These are phyloP conservation scores for Saccharum officinarum DNA, from an alignment of 176 grass and related monocot genomes.

Conservation along the genomic window DNA sequence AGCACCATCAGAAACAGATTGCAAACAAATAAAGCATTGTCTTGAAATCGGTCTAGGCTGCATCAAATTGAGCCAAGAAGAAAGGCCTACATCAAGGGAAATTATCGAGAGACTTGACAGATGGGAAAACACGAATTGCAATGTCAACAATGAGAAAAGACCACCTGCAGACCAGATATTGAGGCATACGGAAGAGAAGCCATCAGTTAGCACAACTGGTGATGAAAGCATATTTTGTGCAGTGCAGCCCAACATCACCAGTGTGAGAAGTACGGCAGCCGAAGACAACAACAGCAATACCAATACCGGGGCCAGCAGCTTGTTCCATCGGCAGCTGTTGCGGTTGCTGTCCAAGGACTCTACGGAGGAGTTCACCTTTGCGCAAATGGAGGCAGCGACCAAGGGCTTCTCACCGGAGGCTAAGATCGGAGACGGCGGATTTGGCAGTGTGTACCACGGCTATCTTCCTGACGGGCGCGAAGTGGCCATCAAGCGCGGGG, in stretches of 20 bases:
- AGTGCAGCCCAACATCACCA: slow-evolving; percentile 41
- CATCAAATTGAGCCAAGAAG: neutral
- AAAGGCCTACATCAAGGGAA: neutral
- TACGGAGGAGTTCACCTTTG: slow-evolving; percentile 58
- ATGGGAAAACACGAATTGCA: neutral
- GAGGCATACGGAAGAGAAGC: neutral
- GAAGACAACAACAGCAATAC: neutral
- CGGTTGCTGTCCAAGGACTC: too few relatives aligned
- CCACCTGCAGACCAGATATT: neutral
- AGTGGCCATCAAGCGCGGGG: too few relatives aligned
- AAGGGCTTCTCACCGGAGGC: slow-evolving; percentile 52
- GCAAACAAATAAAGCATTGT: neutral
- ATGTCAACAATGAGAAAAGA: neutral
- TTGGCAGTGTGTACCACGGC: slow-evolving; percentile 71
- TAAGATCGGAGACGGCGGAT: slow-evolving; percentile 57
- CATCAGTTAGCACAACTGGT: neutral
- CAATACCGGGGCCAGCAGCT: neutral
- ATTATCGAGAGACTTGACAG: neutral
- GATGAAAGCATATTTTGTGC: neutral
- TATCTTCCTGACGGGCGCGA: slow-evolving; percentile 46
- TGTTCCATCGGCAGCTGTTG: slow-evolving; percentile 59
- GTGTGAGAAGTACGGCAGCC: neutral
- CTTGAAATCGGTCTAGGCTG: slow-evolving; percentile 5
- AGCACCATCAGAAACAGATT: neutral
- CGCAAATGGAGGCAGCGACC: slow-evolving; percentile 56